Evolutionary conservation across 2,329 filamentous ascomycete genomes (phyloP).

Genomic region (Botrytis byssoidea): DNA sequence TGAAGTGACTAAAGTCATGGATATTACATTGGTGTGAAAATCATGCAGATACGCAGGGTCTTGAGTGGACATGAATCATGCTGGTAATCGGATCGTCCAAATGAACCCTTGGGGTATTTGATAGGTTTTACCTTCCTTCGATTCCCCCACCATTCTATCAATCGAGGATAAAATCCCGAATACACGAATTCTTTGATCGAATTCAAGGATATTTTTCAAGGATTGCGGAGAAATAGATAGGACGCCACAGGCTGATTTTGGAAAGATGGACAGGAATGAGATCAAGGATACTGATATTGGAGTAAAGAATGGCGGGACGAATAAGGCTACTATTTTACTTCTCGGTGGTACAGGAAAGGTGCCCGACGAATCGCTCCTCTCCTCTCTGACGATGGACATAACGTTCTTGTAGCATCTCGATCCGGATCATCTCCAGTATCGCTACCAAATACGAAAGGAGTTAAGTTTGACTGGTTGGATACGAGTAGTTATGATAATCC

Average conservation of each 20-base stretch:
- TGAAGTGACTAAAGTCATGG: not conserved
- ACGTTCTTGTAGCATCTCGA: slow-evolving; percentile 44
- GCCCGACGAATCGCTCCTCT: slow-evolving; percentile 43
- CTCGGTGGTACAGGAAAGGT: slow-evolving; percentile 49
- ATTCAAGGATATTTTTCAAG: not conserved
- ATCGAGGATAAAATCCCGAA: not conserved
- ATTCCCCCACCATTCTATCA: not conserved
- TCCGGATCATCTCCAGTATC: slow-evolving; percentile 33
- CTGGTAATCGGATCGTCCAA: not conserved
- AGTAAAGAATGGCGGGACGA: not conserved
- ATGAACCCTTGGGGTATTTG: not conserved
- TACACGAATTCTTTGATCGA: not conserved
- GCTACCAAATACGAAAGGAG: slow-evolving; percentile 27
- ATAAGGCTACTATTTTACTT: slow-evolving; percentile 29
- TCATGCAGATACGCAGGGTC: not conserved
- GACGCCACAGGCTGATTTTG: not conserved
- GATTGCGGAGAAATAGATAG: not conserved
- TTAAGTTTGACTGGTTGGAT: slow-evolving; percentile 49
- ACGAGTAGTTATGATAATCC: slow-evolving; percentile 42
- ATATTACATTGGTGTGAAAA: not conserved
- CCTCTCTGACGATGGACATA: slow-evolving; percentile 37
- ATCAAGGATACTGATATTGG: not conserved
- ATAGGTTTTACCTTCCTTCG: not conserved
- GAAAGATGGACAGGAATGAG: not conserved
- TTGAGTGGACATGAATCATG: not conserved